Evolutionary conservation across 306 rosid genomes (phyloP), one percentile per base, ranked within the genome.

Genomic region (Begonia loranthoides): DNA sequence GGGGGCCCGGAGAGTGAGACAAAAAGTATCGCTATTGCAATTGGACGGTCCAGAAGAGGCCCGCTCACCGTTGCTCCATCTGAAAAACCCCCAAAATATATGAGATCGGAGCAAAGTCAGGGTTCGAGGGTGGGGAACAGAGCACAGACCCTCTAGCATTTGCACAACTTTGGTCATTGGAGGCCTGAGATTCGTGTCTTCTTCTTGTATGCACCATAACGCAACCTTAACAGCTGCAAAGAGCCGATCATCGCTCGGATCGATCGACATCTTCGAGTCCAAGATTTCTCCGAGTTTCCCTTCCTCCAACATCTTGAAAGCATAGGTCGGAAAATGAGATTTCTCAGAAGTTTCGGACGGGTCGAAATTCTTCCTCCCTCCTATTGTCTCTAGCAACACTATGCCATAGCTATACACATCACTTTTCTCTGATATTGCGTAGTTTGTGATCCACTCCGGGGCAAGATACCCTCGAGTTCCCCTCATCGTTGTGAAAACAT

Each of bases 391-490:
- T 15, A 85, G 68, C 73, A 89, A 63, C 39, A 84, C 74, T 94
- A 89, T 89, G 17, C 97, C 97, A 3, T 77, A 89, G 67, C 95
- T 89, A 17, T 85, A 89, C 6, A 85, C 90, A 15, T 89, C 97
- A 41, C 97, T 89, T 85, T n/a, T n/a, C n/a, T n/a, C n/a, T n/a
- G n/a, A n/a, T n/a, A n/a, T n/a, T n/a, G n/a, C n/a, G n/a, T n/a
- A 89, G 73, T 80, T 85, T 51, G 95, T 89, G 72, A 89, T 85
- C 97, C 94, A 89, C 51, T 89, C 95, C 4, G 95, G 97, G 2
- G 95, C 97, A 5, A 89, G 84, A 64, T 89, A 85, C 7, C 97
- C 95, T 19, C 95, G 66, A 0, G 97, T 89, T 17, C 95, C 95
- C 41, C 97, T 73, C 2, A 89, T 59, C 10, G 95, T 89, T 16